These are phyloP conservation scores for Cryptosporidium viatorum DNA, from an alignment of 169 alveolate species.

Conservation along the genomic window DNA sequence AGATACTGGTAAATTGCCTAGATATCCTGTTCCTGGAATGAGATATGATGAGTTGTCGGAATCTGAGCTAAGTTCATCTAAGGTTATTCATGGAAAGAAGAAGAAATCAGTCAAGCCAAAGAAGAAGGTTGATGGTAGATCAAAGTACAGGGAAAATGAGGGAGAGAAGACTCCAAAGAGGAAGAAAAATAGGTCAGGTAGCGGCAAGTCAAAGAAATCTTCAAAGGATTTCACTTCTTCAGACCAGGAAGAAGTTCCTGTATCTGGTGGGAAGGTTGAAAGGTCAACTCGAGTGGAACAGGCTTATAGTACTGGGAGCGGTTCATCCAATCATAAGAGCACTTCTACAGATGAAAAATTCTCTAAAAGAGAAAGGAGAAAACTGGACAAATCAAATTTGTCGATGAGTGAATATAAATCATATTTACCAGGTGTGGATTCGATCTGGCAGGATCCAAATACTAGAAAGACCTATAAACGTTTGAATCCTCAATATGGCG, in stretches of 20 bases:
- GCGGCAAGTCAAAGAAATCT: background rate
- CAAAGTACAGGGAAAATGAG: background rate
- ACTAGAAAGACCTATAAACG: conserved; percentile 27
- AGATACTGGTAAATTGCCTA: conserved; percentile 22
- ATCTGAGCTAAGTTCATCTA: background rate
- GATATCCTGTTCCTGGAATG: conserved; percentile 53
- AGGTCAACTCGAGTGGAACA: background rate
- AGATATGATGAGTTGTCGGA: conserved; percentile 38
- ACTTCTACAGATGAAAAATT: background rate
- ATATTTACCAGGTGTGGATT: conserved; percentile 20
- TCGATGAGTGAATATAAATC: conserved; percentile 14
- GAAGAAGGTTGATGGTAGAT: background rate
- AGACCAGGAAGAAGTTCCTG: background rate
- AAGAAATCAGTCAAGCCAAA: background rate
- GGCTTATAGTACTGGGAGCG: too few species aligned
- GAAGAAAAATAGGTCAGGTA: background rate
- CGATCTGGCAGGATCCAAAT: conserved; percentile 56
- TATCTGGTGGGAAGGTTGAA: background rate
- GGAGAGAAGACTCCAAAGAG: background rate
- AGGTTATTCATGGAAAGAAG: background rate
- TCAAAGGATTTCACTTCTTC: background rate
- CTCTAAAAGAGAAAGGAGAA: background rate
- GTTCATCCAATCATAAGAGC: background rate
- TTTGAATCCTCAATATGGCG: conserved; percentile 42
- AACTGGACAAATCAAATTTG: background rate